Conservation (phyloP, 768 basidiomycete species). For the Suillus tomentosus region DNA sequence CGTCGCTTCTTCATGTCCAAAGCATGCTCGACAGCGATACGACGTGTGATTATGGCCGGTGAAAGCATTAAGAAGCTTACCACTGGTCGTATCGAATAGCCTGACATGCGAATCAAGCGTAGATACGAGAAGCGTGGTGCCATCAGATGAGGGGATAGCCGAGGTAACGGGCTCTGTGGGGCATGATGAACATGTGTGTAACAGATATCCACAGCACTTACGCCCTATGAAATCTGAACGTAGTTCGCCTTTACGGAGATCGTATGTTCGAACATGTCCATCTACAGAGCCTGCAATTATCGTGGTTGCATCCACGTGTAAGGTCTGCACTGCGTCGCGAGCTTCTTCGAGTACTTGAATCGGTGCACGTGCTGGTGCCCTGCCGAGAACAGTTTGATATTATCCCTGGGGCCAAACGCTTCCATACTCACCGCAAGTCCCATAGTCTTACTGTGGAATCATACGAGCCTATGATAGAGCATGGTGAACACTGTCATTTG, state of each 20-base stretch:
- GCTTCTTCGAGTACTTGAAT: conserved; percentile 93
- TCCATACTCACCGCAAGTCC: conserved; percentile 74
- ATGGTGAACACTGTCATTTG: background rate
- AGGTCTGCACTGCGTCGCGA: conserved; percentile 80
- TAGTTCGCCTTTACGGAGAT: conserved; percentile 90
- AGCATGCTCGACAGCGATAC: conserved; percentile 81
- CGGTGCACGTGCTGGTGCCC: conserved; percentile 76
- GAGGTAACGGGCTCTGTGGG: conserved; percentile 81
- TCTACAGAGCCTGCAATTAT: conserved; percentile 88
- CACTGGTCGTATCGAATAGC: conserved; percentile 81
- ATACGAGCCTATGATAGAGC: conserved; percentile 68
- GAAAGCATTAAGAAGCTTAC: conserved; percentile 85
- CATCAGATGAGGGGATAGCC: conserved; percentile 76
- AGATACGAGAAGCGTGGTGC: conserved; percentile 77
- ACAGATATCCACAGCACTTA: conserved; percentile 42
- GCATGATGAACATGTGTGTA: background rate
- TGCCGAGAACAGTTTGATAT: conserved; percentile 25
- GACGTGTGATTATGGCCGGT: conserved; percentile 70
- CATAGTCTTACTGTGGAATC: conserved; percentile 90
- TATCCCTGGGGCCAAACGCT: background rate
- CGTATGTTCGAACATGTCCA: conserved; percentile 90
- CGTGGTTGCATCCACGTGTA: conserved; percentile 65
- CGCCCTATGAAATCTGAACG: conserved; percentile 89
- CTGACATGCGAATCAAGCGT: conserved; percentile 85
- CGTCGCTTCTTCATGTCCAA: conserved; percentile 79